These are phyloP conservation scores for Aspergillus panamensis DNA, from an alignment of 495 filamentous ascomycete species.

Conservation along the genomic window DNA sequence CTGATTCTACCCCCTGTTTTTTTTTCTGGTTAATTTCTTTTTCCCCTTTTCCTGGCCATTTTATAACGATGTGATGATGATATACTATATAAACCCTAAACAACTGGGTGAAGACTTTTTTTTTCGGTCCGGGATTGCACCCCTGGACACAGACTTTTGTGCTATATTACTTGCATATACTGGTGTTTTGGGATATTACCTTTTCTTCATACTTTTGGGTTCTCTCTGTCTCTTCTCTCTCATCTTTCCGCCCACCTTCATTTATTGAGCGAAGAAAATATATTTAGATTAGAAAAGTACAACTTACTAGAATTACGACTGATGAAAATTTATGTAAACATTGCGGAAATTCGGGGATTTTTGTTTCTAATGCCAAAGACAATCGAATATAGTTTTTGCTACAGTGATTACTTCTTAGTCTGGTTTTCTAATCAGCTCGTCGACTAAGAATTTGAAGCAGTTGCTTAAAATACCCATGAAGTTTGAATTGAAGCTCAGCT, in stretches of 20 bases:
- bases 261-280: neutral
- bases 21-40: neutral
- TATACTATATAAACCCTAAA: neutral
- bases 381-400: neutral
- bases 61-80: constrained; percentile 8
- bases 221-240: too few relatives aligned
- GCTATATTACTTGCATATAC: too few relatives aligned
- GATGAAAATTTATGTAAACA: neutral
- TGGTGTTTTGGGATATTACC: too few relatives aligned
- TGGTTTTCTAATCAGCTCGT: neutral
- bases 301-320: neutral
- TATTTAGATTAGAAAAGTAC: neutral
- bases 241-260: too few relatives aligned
- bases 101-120: neutral
- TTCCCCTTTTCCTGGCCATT: neutral
- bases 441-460: too few relatives aligned
- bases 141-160: too few relatives aligned
- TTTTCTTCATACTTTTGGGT: too few relatives aligned
- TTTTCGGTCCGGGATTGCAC: neutral
- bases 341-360: neutral
- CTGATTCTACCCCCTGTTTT: neutral
- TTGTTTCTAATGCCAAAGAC: neutral
- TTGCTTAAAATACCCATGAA: too few relatives aligned
- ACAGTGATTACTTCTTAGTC: neutral
- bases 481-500: neutral